phyloP scores from a whole-genome alignment of 306 rosid genomes.

The Vigna unguiculata region DNA sequence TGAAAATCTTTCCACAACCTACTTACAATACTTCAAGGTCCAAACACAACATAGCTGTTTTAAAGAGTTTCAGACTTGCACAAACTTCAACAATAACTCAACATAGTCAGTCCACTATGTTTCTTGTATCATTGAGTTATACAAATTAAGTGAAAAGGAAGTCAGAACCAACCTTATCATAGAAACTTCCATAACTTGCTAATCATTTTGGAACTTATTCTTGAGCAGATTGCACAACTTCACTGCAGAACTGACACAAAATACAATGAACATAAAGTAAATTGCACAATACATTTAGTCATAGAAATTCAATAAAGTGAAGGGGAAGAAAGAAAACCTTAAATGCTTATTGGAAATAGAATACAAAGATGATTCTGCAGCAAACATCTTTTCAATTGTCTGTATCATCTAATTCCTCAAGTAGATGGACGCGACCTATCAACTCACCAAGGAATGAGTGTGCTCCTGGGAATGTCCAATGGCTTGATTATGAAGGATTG shows the following conservation, averaged over 20 bases:
- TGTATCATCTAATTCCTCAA: conserved; percentile 58
- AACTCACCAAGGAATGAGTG: conserved; percentile 58
- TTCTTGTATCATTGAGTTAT: conserved; percentile 28
- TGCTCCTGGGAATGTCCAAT: conserved; percentile 56
- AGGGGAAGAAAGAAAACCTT: conserved; percentile 56
- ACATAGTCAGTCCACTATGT: conserved; percentile 1
- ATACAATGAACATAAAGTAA: conserved; percentile 37
- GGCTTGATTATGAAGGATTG: conserved; percentile 8
- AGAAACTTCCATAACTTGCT: conserved; percentile 55
- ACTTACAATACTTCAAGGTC: conserved; percentile 3
- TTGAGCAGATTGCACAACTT: conserved; percentile 74
- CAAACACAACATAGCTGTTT: neutral
- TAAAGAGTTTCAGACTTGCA: no score
- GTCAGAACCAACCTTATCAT: conserved; percentile 68
- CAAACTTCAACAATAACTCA: neutral
- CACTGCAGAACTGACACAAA: conserved; percentile 62
- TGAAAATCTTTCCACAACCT: neutral
- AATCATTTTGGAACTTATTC: conserved; percentile 60
- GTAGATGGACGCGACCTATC: conserved; percentile 64
- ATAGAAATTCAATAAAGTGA: conserved; percentile 30
- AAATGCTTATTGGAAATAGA: conserved; percentile 66
- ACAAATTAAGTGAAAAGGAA: conserved; percentile 31
- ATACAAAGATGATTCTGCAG: conserved; percentile 61
- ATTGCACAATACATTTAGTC: neutral
- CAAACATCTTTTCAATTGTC: conserved; percentile 76